Percentiles rank a stretch among this genome's conserved stretches.
Conservation (phyloP, 495 filamentous ascomycete genomes). For the Thozetella sp. region DNA sequence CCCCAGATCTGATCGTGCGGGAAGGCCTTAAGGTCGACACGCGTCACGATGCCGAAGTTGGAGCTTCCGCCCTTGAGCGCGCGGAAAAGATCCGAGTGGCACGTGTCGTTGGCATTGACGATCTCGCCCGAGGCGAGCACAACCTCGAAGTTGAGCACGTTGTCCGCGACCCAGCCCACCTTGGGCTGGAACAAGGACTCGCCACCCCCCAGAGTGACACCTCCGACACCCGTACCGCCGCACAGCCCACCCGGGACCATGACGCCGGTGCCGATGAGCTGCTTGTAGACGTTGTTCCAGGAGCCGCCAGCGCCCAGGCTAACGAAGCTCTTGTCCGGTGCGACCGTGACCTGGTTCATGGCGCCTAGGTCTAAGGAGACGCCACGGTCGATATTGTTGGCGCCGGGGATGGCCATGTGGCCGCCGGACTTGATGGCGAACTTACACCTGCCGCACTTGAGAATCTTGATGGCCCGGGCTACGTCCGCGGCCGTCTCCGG, state of each 20-base stretch:
- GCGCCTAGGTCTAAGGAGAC: constrained; percentile 26
- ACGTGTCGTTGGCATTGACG: constrained; percentile 37
- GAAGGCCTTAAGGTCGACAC: constrained; percentile 26
- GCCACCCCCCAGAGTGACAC: constrained; percentile 25
- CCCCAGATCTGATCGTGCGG: constrained; percentile 23
- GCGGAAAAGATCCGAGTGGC: constrained; percentile 53
- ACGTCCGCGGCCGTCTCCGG: background rate
- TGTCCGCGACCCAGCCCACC: constrained; percentile 27
- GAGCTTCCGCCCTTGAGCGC: constrained; percentile 60
- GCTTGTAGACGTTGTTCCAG: background rate
- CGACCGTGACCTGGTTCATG: constrained; percentile 24
- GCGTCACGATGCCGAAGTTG: constrained; percentile 60
- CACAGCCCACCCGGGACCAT: background rate
- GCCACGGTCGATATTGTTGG: constrained; percentile 24
- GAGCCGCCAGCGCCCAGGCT: constrained; percentile 27
- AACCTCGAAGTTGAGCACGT: constrained; percentile 50
- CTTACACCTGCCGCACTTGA: constrained; percentile 4
- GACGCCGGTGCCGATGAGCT: constrained; percentile 1
- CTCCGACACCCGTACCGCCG: constrained; percentile 19
- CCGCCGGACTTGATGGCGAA: constrained; percentile 51
- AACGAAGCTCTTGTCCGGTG: constrained; percentile 37
- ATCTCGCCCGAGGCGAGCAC: constrained; percentile 49
- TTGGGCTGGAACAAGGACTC: constrained; percentile 26
- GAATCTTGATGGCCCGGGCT: constrained; percentile 2
- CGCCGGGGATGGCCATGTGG: constrained; percentile 28